Base-by-base conservation (phyloP, 2,329 filamentous ascomycete species). In the Pleurostoma richardsiae region DNA sequence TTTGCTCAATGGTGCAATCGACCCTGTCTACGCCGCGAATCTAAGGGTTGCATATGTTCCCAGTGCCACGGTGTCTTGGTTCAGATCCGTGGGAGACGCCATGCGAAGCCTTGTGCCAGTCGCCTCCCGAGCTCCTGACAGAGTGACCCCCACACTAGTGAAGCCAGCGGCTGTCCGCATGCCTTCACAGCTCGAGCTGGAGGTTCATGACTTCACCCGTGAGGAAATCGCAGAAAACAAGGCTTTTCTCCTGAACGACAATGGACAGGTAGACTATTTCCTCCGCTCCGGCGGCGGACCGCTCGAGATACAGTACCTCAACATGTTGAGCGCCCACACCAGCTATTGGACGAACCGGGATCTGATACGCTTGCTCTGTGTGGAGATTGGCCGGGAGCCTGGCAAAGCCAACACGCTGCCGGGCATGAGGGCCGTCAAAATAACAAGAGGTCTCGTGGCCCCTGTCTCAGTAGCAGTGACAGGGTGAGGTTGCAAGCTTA, bases 241-340 rank as follows among this genome's bases (percentile, higher is more conserved):
- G 56, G 90, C 91, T 53, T 85, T 83, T 51, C 65, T 96, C 6
- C 79, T 99, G 4, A 99, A 99, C 56, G 94, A 99, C 58, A 97
- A 97, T 54, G 92, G 91, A 0, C 94, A 99, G 67, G 85, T 99
- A 39, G 94, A 99, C 63, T 99, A 83, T 66, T 95, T 86, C 57
- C 71, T 99, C 42, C 83, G 83, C 42, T 90, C 89, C 6, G 88
- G 90, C 0, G 86, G 88, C 2, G 94, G 94, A 0, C 86, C 91
- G 4, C 72, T 99, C 33, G 94, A 96, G 66, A 90, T 96, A 28
- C 91, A 97, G 67, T 99, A 99, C 62, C 68, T 97, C 33, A 96
- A 95, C 55, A 99, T 99, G 94, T 70, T 99, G 46, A 88, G 90
- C 48, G 94, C 94, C 6, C 94, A 99, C 66, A 90, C 88, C 47